A percentile compares a stretch with the other conserved stretches of the same genome.
phyloP scores from a whole-genome alignment of 805 yeast genomes.

The Lipomyces yamadae region DNA sequence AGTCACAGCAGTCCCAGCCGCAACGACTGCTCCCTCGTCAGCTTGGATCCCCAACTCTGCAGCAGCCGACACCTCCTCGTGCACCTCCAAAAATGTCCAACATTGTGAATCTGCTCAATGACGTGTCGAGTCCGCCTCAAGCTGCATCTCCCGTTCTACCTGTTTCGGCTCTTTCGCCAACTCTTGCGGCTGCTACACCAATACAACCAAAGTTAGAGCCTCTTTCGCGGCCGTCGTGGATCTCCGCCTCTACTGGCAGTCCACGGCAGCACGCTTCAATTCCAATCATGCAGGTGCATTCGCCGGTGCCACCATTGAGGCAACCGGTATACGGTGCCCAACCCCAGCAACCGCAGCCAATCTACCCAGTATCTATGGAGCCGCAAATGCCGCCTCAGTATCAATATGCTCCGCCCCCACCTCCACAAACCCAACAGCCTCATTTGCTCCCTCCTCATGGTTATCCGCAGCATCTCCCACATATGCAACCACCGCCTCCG shows the following conservation, averaged over 20 bases:
- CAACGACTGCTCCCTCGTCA: slow-evolving; percentile 9
- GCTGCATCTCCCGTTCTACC: slow-evolving; percentile 3
- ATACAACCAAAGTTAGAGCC: slow-evolving; percentile 4
- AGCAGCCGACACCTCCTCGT: slow-evolving; percentile 8
- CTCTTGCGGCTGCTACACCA: neutral
- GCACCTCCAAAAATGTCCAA: slow-evolving; percentile 29
- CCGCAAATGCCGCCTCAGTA: neutral
- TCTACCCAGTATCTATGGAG: neutral
- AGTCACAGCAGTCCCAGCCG: neutral
- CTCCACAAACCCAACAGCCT: slow-evolving; percentile 12
- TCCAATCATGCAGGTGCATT: slow-evolving; percentile 5
- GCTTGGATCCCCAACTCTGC: slow-evolving; percentile 7
- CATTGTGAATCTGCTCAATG: slow-evolving; percentile 29
- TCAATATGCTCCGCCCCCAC: neutral
- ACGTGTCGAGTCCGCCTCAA: slow-evolving; percentile 4
- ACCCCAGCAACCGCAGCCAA: slow-evolving; percentile 7
- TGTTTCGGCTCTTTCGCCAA: neutral
- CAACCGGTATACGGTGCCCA: neutral
- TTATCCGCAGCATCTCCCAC: slow-evolving; percentile 3
- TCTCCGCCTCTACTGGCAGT: neutral
- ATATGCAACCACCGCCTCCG: slow-evolving; percentile 13
- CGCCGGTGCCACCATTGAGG: slow-evolving; percentile 2
- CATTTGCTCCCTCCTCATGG: slow-evolving; percentile 7
- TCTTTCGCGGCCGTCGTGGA: slow-evolving; percentile 5
- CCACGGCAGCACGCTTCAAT: neutral